Base-by-base conservation (phyloP, 768 basidiomycete species). In the Cystobasidium tubakii region DNA sequence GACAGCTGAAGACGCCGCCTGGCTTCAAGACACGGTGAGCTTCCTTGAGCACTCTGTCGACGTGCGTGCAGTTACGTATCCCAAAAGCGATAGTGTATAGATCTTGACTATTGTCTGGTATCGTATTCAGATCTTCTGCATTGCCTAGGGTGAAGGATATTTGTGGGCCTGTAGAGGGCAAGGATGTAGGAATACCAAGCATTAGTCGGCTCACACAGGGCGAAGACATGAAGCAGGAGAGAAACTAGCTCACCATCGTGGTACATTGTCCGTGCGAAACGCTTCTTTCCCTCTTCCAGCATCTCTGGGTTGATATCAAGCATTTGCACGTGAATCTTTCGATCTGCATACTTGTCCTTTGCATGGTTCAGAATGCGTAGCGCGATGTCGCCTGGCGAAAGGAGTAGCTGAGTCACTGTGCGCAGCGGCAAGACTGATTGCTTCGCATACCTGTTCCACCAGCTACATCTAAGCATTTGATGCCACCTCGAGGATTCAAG, bases 41-140 rank as follows among this genome's bases (percentile, higher is more conserved):
- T 81, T 97, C 92, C 73, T 85, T 85, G 55, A 99, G 83, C 19
- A 92, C 96, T 27, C 87, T 88, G 0, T 90, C 89, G 73, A 97
- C 87, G 62, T 90, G 91, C 21, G 96, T 99, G 83, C 92, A 94
- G 80, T 99, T 99, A 44, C 96, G 86, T 77, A 98, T 98, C 29
- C 96, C 95, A 78, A 99, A 99, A 0, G 96, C 92, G 81, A 99
- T 97, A 31, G 96, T 99, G 83, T 99, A 99, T 21, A 97, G 83
- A 82, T 99, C 93, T 76, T 94, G 92, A 21, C 90, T 86, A 81
- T 91, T 87, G 78, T 89, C 87, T 4, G 85, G 83, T 80, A 99
- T 93, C 69, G 86, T 83, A 4, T 85, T 83, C 21, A 99, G 83
- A 15, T 84, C 84, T 80, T 98, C 93, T 1, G 96, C 96, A 79